These are phyloP conservation scores for Hypoxylon sp. DNA, from an alignment of 2,329 filamentous ascomycete genomes.

Conservation along the genomic window DNA sequence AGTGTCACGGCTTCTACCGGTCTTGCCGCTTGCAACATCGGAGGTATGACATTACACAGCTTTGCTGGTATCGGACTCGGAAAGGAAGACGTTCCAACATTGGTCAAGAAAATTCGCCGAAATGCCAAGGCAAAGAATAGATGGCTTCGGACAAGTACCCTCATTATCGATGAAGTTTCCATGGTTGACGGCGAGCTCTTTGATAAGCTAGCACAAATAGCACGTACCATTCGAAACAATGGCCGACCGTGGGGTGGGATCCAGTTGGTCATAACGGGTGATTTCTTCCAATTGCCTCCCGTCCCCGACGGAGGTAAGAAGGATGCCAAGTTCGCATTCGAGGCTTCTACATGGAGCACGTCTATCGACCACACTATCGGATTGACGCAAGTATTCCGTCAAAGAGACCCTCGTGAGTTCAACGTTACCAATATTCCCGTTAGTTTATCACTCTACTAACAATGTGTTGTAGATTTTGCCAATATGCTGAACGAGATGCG, in stretches of 20 bases:
- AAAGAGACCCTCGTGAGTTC: conserved; percentile 79
- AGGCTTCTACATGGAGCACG: conserved; percentile 91
- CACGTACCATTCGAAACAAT: conserved; percentile 88
- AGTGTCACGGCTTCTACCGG: conserved; percentile 97
- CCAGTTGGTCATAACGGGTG: conserved; percentile 93
- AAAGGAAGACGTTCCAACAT: conserved; percentile 83
- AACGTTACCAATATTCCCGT: background rate
- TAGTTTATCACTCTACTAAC: conserved; percentile 42
- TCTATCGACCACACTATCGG: conserved; percentile 96
- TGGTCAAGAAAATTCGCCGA: conserved; percentile 91
- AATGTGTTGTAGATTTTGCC: conserved; percentile 76
- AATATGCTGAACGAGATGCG: conserved; percentile 98
- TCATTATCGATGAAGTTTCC: conserved; percentile 95
- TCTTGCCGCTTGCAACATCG: conserved; percentile 95
- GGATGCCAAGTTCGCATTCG: conserved; percentile 90
- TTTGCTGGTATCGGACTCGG: conserved; percentile 96
- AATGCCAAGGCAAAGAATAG: conserved; percentile 90
- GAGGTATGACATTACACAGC: conserved; percentile 94
- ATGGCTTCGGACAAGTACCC: conserved; percentile 89
- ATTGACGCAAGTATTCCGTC: conserved; percentile 94
- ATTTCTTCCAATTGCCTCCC: conserved; percentile 97
- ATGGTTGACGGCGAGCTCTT: conserved; percentile 99
- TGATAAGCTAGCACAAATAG: conserved; percentile 93
- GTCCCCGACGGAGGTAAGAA: conserved; percentile 81
- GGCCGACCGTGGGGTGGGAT: conserved; percentile 95